Conservation (phyloP, 2,329 filamentous ascomycete species). For the Colletotrichum endophyticum region DNA sequence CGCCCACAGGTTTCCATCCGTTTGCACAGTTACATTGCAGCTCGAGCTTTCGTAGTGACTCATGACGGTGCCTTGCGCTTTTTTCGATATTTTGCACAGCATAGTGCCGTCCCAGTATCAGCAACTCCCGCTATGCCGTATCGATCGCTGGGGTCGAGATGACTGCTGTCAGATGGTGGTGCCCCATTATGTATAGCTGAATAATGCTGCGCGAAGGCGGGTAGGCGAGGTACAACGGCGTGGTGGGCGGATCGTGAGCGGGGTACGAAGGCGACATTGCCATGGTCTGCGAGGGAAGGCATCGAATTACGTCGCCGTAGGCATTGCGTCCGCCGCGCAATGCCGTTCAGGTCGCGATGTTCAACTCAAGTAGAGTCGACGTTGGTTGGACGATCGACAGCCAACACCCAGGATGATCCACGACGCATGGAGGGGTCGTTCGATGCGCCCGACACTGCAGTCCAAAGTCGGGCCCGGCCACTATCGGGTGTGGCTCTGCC, state of each 20-base stretch:
- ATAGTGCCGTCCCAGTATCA: neutral
- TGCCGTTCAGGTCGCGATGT: neutral
- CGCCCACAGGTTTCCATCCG: neutral
- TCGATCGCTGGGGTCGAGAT: neutral
- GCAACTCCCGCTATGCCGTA: neutral
- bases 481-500: neutral
- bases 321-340: neutral
- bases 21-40: neutral
- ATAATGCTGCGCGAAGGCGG: neutral
- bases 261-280: neutral
- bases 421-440: constrained; percentile 19
- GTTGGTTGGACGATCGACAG: constrained; percentile 4
- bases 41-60: neutral
- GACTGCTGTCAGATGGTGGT: neutral
- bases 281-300: neutral
- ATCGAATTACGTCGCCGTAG: neutral
- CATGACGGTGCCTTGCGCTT: neutral
- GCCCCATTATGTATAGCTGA: neutral
- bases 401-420: constrained; percentile 12
- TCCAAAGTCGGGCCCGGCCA: neutral
- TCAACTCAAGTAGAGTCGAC: neutral
- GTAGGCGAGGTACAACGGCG: neutral
- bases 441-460: neutral
- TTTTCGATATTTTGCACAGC: neutral
- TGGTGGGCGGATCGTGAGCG: neutral